Evolutionary conservation across 2,329 filamentous ascomycete species (phyloP).

Genomic region (Aureobasidium sp.): DNA sequence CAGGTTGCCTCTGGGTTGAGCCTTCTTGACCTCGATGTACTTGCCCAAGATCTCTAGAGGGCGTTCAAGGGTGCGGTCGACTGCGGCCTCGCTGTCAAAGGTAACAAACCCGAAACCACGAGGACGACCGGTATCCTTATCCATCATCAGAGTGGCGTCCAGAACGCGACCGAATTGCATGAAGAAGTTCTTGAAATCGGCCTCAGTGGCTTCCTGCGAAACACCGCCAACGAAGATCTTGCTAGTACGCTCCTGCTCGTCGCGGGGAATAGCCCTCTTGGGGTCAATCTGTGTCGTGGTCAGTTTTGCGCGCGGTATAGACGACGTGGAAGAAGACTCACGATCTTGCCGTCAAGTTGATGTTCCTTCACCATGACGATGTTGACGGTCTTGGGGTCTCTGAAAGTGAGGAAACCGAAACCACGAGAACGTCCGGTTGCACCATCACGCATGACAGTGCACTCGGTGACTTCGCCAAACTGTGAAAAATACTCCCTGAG

Average conservation of each 20-base stretch:
- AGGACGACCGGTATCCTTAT: conserved; percentile 96
- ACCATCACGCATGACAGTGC: conserved; percentile 98
- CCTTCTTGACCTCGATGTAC: conserved; percentile 96
- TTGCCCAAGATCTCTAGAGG: conserved; percentile 91
- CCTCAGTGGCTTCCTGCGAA: conserved; percentile 91
- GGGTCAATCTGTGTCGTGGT: conserved; percentile 69
- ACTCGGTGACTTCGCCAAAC: conserved; percentile 94
- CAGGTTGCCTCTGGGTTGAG: conserved; percentile 88
- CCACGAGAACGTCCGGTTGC: conserved; percentile 87
- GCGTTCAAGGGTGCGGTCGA: conserved; percentile 78
- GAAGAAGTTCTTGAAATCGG: conserved; percentile 95
- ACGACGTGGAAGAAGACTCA: conserved; percentile 41
- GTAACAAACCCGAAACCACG: conserved; percentile 97
- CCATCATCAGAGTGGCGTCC: conserved; percentile 98
- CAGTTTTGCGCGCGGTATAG: not conserved
- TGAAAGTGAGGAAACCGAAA: conserved; percentile 96
- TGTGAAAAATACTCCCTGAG: conserved; percentile 95
- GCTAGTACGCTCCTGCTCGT: conserved; percentile 95
- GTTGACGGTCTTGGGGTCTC: conserved; percentile 94
- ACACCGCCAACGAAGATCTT: conserved; percentile 99
- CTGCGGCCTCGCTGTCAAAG: conserved; percentile 90
- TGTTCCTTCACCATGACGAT: conserved; percentile 99
- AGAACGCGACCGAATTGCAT: conserved; percentile 92
- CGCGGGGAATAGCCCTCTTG: conserved; percentile 90
- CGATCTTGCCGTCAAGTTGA: conserved; percentile 95